Evolutionary conservation across 805 yeast genomes (phyloP), one percentile per base, ranked within the genome.

Genomic region (Jamesozyma rosinii): DNA sequence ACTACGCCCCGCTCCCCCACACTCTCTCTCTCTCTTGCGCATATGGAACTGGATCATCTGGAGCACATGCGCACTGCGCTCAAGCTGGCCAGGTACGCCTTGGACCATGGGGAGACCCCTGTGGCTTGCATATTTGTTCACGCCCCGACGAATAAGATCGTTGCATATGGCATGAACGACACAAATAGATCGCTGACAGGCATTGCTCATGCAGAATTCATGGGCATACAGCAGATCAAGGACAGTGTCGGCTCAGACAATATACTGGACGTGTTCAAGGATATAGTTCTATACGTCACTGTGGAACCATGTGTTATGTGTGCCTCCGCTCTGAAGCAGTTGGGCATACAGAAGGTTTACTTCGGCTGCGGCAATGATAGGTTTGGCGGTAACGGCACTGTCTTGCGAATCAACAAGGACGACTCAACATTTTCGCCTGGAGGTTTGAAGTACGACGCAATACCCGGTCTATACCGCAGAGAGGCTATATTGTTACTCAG

Each of bases 231-330:
- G 37, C 59, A 64, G 24, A 73, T 82, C 8, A 59, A 72, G 31
- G 49, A 57, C 4, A 55, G 63, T 38, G 30, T 42, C 42, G 57
- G 52, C 15, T 41, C 45, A 2, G 47, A 48, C 2, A 44, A 51
- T 15, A 50, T 69, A 11, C 49, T 54, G 20, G 48, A 57, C 1
- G 59, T 75, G 9, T 76, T 86, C 53, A 54, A 62, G 32, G 74
- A 79, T 21, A 69, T 84, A 3, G 79, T 77, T 26, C 69, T 92
- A 6, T 90, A 88, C 61, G 98, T 92, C 21, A 88, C 97, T 0
- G 97, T 92, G 0, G 98, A 92, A 63, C 98, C 98, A 0, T 92
- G 98, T 59, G 83, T 92, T 6, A 92, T 92, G 98, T 92, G 98
- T 67, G 97, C 96, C 0, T 79, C 92, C 34, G 88, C 95, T 2